phyloP scores from a whole-genome alignment of 2,329 filamentous ascomycete genomes.

The Neofusicoccum cordaticola region DNA sequence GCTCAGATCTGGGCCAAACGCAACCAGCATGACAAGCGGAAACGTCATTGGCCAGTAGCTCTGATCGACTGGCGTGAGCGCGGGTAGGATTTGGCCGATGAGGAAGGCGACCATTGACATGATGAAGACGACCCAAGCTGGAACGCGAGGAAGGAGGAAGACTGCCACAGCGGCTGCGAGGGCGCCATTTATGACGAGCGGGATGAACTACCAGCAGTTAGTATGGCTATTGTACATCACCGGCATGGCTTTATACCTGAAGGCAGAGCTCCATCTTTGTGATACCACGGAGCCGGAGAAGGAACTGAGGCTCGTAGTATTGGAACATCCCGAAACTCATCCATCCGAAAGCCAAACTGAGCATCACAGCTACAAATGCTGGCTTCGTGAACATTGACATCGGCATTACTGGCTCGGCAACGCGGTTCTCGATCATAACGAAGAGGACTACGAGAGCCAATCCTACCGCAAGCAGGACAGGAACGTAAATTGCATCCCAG shows the following conservation, averaged over 20 bases:
- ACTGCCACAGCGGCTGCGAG: too few species aligned
- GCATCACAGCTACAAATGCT: constrained; percentile 1
- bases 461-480: too few species aligned
- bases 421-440: not conserved
- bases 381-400: constrained; percentile 9
- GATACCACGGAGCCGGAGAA: not conserved
- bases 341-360: constrained; percentile 7
- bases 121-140: too few species aligned
- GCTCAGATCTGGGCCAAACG: constrained; percentile 26
- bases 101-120: too few species aligned
- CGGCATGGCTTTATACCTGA: too few species aligned
- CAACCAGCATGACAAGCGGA: constrained; percentile 19
- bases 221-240: too few species aligned
- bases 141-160: too few species aligned
- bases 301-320: constrained; percentile 13
- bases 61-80: constrained; percentile 32
- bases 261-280: too few species aligned
- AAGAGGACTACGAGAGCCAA: too few species aligned
- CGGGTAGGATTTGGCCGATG: constrained; percentile 25
- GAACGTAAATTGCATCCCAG: too few species aligned
- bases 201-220: too few species aligned
- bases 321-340: constrained; percentile 14
- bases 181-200: too few species aligned
- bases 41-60: constrained; percentile 35
- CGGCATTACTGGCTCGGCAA: not conserved